These are phyloP conservation scores for Talaromyces stipitatus DNA, from an alignment of 495 filamentous ascomycete species.

Conservation along the genomic window DNA sequence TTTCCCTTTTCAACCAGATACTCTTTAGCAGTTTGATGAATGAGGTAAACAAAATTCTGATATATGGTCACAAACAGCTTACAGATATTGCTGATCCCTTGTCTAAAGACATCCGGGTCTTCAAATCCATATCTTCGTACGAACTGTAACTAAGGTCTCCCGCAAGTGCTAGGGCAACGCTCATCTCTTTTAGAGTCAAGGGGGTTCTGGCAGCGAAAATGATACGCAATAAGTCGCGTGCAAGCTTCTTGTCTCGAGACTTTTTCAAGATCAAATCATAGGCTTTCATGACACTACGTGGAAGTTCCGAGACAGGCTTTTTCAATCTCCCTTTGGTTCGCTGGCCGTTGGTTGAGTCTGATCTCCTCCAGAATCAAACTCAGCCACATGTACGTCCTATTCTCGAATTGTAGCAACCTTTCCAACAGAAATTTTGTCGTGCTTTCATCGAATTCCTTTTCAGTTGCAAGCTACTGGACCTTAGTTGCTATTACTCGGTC, in stretches of 20 bases:
- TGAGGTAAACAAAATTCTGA: constrained; percentile 26
- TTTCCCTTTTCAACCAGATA: constrained; percentile 17
- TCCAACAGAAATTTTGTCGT: constrained; percentile 13
- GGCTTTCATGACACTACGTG: constrained; percentile 25
- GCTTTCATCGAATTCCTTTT: constrained; percentile 11
- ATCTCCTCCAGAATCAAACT: constrained; percentile 27
- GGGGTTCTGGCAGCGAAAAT: constrained; percentile 31
- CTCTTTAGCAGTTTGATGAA: constrained; percentile 39
- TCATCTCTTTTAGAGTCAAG: constrained; percentile 31
- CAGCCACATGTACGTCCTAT: constrained; percentile 45
- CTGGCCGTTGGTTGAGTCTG: constrained; percentile 4
- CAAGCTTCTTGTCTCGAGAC: constrained; percentile 15
- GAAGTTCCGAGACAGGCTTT: constrained; percentile 10
- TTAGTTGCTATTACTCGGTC: constrained; percentile 27
- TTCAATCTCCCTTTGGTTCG: background rate
- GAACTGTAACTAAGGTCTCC: constrained; percentile 7
- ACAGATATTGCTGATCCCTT: constrained; percentile 24
- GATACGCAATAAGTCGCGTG: constrained; percentile 26
- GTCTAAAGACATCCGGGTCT: constrained; percentile 11
- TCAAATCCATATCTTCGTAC: constrained; percentile 3
- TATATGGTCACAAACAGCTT: constrained; percentile 31
- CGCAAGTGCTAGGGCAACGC: constrained; percentile 21
- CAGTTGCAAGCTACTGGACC: constrained; percentile 16
- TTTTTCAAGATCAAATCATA: constrained; percentile 34
- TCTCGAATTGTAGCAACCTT: constrained; percentile 16